Base-by-base conservation (phyloP, 2,329 filamentous ascomycete genomes). In the Escovopsis weberi region DNA sequence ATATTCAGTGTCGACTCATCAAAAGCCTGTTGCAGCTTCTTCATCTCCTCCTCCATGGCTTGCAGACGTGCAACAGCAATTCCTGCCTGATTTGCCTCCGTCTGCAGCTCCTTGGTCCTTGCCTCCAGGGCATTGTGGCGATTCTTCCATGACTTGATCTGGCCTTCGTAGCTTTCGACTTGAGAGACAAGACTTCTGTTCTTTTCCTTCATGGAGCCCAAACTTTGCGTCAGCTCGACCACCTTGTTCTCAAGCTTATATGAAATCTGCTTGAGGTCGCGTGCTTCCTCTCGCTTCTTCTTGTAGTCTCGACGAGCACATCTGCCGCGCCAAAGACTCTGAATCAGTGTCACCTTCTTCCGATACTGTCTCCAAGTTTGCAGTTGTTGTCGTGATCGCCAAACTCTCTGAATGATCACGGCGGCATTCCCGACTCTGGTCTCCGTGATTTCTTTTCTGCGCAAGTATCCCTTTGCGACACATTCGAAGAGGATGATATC, bases 241-340 rank as follows among this genome's bases (percentile, higher is more conserved):
- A 98, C 91, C 78, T 98, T 98, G 74, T 98, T 96, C 64, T 98
- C 91, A 54, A 98, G 70, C 70, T 94, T 96, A 72, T 98, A 98
- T 2, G 91, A 96, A 53, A 98, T 98, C 64, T 96, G 89, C 72
- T 96, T 96, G 61, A 98, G 76, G 68, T 98, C 93, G 58, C 91
- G 84, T 50, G 91, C 91, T 65, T 98, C 91, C 64, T 95, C 88
- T 52, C 91, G 85, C 47, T 94, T 68, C 53, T 70, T 78, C 76
- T 94, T 96, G 72, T 98, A 98, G 39, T 77, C 80, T 51, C 73
- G 77, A 51, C 91, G 79, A 43, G 91, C 89, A 49, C 64, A 59
- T 62, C 77, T 88, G 59, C 88, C 89, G 60, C 91, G 81, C 86
- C 86, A 96, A 58, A 96, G 63, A 62, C 80, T 94, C 65, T 98